These are phyloP conservation scores for Zizania palustris DNA, from an alignment of 202 grass and related monocot genomes.

Conservation along the genomic window DNA sequence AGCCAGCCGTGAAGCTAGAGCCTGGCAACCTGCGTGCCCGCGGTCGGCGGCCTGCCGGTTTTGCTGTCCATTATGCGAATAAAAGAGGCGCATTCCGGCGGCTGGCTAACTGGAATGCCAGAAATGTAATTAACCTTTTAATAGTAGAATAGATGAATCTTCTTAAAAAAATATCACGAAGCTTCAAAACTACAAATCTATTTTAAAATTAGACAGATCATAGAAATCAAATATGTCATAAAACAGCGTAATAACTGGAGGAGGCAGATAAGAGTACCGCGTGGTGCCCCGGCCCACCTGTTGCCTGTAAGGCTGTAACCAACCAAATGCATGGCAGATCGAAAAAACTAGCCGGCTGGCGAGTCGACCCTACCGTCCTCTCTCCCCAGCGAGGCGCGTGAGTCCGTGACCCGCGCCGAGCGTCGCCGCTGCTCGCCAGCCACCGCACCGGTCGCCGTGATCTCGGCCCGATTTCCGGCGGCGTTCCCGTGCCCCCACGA, in stretches of 20 bases:
- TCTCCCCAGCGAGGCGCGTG: not conserved
- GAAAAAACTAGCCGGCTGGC: not conserved
- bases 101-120: not conserved
- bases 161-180: not conserved
- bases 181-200: too few species aligned
- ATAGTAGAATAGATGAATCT: too few species aligned
- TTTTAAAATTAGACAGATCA: too few species aligned
- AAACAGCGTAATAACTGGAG: too few species aligned
- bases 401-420: not conserved
- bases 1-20: too few species aligned
- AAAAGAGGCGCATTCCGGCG: not conserved
- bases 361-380: constrained; percentile 6
- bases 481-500: not conserved
- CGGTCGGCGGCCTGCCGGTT: too few species aligned
- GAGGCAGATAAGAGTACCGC: too few species aligned
- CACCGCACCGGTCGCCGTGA: constrained; percentile 17
- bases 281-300: constrained; percentile 25
- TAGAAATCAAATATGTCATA: too few species aligned
- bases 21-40: too few species aligned
- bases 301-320: constrained; percentile 31
- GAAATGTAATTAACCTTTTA: too few species aligned
- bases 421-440: not conserved
- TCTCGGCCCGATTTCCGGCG: constrained; percentile 10
- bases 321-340: constrained; percentile 41
- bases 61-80: too few species aligned